phyloP scores from a whole-genome alignment of 2,329 filamentous ascomycete species.

The Cordyceps pruinosa region DNA sequence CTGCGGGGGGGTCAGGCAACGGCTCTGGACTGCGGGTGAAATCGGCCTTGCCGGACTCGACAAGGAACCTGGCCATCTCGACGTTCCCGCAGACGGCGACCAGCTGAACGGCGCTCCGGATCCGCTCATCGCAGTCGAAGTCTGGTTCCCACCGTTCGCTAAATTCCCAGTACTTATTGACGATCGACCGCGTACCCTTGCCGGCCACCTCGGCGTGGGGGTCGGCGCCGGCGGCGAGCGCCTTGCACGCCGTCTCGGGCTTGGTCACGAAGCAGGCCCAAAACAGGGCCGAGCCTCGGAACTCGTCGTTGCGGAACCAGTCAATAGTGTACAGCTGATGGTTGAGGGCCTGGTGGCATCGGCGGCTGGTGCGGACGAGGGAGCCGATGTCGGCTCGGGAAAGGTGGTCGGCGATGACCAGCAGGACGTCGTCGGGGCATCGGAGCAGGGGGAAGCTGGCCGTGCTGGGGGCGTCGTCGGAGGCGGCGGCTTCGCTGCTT shows the following conservation, averaged over 20 bases:
- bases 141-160: too few relatives aligned
- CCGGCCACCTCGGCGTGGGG: not conserved
- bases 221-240: not conserved
- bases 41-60: not conserved
- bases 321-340: not conserved
- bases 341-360: not conserved
- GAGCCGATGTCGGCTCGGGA: not conserved
- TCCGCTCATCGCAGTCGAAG: too few relatives aligned
- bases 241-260: not conserved
- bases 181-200: not conserved
- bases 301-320: not conserved
- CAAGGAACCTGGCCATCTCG: not conserved
- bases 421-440: not conserved
- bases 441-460: too few relatives aligned
- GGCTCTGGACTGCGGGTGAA: too few relatives aligned
- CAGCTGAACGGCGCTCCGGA: not conserved
- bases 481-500: not conserved
- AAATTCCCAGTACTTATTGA: not conserved
- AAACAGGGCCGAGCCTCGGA: not conserved
- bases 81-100: not conserved
- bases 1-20: too few relatives aligned
- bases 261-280: not conserved
- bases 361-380: not conserved
- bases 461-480: not conserved
- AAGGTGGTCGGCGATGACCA: not conserved